Evolutionary conservation across 2,329 filamentous ascomycete species (phyloP).

Genomic region (Colletotrichum acutatum): DNA sequence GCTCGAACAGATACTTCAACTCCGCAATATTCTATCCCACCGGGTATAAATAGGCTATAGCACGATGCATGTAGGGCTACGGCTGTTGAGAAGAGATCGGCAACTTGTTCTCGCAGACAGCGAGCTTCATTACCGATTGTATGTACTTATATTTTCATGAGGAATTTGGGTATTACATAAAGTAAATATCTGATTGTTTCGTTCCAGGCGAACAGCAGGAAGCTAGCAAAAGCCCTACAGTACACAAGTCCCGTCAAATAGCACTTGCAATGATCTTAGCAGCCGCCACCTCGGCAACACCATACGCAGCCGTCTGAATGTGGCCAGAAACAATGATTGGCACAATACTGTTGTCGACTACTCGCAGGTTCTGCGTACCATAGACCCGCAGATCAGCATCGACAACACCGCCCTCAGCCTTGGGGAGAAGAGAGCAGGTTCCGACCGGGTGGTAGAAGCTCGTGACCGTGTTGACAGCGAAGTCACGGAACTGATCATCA

Average conservation of each 20-base stretch:
- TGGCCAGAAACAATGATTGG: conserved; percentile 56
- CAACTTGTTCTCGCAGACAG: too few relatives aligned
- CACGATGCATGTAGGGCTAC: too few relatives aligned
- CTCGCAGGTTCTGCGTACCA: conserved; percentile 53
- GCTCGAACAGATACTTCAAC: too few relatives aligned
- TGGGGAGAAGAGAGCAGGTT: conserved; percentile 53
- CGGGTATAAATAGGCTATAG: too few relatives aligned
- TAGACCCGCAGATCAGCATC: conserved; percentile 52
- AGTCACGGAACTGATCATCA: conserved; percentile 20
- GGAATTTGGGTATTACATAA: too few relatives aligned
- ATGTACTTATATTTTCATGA: too few relatives aligned
- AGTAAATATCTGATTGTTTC: too few relatives aligned
- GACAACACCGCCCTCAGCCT: conserved; percentile 52
- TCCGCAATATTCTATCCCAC: too few relatives aligned
- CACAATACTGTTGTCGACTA: conserved; percentile 55
- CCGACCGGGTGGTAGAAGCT: conserved; percentile 50
- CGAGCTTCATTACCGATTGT: too few relatives aligned
- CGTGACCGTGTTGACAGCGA: conserved; percentile 8
- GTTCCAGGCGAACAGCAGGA: neutral
- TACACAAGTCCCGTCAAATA: neutral
- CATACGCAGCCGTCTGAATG: conserved; percentile 59
- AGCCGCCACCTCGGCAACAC: conserved; percentile 54
- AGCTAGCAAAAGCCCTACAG: neutral
- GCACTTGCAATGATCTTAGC: conserved; percentile 19
- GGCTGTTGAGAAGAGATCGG: too few relatives aligned